Conservation (phyloP, 257 asterid genomes). For the Solanum corneliomulleri region DNA sequence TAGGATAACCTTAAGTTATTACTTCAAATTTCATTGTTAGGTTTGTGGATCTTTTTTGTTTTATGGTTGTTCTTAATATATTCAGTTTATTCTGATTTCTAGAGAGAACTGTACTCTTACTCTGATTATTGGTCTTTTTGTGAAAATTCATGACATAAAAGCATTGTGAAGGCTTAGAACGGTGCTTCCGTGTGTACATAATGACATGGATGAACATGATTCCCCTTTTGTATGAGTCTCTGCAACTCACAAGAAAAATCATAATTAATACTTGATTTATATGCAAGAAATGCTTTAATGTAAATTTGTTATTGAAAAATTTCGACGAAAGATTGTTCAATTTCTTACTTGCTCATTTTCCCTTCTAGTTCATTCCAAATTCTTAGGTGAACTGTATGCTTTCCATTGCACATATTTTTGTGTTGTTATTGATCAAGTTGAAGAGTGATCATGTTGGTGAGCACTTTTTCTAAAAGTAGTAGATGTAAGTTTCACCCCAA, state of each 20-base stretch:
- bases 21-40: background rate
- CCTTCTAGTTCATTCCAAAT: too few relatives aligned
- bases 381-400: too few relatives aligned
- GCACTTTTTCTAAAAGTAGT: background rate
- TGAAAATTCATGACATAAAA: background rate
- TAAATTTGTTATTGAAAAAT: too few relatives aligned
- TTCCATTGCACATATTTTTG: too few relatives aligned
- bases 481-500: background rate
- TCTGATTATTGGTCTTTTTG: background rate
- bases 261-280: too few relatives aligned
- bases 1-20: background rate
- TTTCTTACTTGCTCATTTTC: too few relatives aligned
- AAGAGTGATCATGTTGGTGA: background rate
- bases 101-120: too few relatives aligned
- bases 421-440: background rate
- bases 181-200: background rate
- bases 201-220: background rate
- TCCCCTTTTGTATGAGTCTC: background rate
- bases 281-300: too few relatives aligned
- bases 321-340: too few relatives aligned
- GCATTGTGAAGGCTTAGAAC: background rate
- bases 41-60: background rate
- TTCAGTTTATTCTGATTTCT: background rate
- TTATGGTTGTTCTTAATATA: too few relatives aligned
- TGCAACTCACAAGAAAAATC: background rate